These are phyloP conservation scores for Hymenoscyphus linearis DNA, from an alignment of 2,329 filamentous ascomycete species.

Conservation along the genomic window DNA sequence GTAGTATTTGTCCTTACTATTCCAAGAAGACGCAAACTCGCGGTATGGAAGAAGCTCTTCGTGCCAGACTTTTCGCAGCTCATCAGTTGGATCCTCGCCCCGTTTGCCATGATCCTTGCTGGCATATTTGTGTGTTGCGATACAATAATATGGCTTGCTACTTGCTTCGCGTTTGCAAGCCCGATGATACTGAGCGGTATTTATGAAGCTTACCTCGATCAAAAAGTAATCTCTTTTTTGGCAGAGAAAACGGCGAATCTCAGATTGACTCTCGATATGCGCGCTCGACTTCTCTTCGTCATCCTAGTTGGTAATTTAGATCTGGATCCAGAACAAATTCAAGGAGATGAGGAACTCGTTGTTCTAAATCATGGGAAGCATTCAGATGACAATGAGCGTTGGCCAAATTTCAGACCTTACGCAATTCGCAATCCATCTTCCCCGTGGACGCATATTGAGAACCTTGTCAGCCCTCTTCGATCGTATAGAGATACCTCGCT, in stretches of 20 bases:
- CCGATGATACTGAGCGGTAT: conserved; percentile 20
- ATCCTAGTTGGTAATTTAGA: conserved; percentile 23
- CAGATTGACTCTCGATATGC: conserved; percentile 17
- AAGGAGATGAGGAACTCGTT: conserved; percentile 7
- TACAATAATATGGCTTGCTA: conserved; percentile 17
- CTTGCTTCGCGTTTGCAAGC: conserved; percentile 16
- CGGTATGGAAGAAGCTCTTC: conserved; percentile 27
- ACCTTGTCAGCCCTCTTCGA: conserved; percentile 16
- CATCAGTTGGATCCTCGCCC: conserved; percentile 8
- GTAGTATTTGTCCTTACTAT: conserved; percentile 29
- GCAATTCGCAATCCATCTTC: conserved; percentile 9
- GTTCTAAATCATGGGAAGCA: conserved; percentile 4
- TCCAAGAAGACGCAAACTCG: conserved; percentile 31
- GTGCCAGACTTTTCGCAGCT: conserved; percentile 22
- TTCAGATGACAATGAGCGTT: conserved; percentile 5
- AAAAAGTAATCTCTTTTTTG: conserved; percentile 15
- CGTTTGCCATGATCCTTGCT: conserved; percentile 14
- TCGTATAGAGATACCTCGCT: conserved; percentile 10
- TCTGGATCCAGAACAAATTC: conserved; percentile 10
- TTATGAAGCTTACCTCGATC: conserved; percentile 19
- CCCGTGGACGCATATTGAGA: conserved; percentile 18
- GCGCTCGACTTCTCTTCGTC: conserved; percentile 17
- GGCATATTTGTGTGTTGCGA: conserved; percentile 10
- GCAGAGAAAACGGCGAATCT: conserved; percentile 9
- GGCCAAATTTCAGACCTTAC: conserved; percentile 7